phyloP scores from a whole-genome alignment of 345 rosid species.

The Heritiera littoralis region DNA sequence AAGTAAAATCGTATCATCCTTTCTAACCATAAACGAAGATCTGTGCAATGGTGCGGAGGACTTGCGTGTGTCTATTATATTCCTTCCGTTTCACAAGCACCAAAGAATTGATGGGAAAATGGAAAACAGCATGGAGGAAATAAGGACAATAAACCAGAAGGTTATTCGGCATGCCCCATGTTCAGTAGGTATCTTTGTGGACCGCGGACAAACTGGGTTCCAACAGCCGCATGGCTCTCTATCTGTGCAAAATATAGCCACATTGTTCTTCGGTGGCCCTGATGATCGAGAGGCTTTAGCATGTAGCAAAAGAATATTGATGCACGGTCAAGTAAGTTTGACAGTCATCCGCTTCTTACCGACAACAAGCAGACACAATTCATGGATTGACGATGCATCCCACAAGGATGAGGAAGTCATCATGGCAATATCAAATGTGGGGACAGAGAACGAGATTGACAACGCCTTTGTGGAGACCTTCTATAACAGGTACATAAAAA shows the following conservation, averaged over 20 bases:
- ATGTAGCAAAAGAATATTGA: slow-evolving; percentile 54
- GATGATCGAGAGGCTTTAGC: slow-evolving; percentile 93
- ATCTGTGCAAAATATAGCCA: slow-evolving; percentile 56
- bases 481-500: slow-evolving; percentile 48
- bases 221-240: slow-evolving; percentile 56
- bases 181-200: slow-evolving; percentile 72
- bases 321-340: slow-evolving; percentile 46
- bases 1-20: slow-evolving; percentile 57
- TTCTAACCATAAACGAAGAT: slow-evolving; percentile 59
- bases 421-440: slow-evolving; percentile 45
- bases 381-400: slow-evolving; percentile 11
- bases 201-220: slow-evolving; percentile 68
- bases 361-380: neutral
- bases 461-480: slow-evolving; percentile 56
- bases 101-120: slow-evolving; percentile 75
- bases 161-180: slow-evolving; percentile 75
- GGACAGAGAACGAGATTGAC: slow-evolving; percentile 46
- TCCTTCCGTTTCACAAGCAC: slow-evolving; percentile 88
- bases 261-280: slow-evolving; percentile 80
- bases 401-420: slow-evolving; percentile 36
- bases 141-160: slow-evolving; percentile 66
- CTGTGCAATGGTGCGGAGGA: slow-evolving; percentile 70
- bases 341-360: slow-evolving; percentile 61
- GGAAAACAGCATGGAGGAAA: slow-evolving; percentile 60
- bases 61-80: slow-evolving; percentile 61